Percentiles rank a stretch among this genome's conserved stretches.
Conservation (phyloP, 257 asterid genomes). For the Solanum medicagineum region DNA sequence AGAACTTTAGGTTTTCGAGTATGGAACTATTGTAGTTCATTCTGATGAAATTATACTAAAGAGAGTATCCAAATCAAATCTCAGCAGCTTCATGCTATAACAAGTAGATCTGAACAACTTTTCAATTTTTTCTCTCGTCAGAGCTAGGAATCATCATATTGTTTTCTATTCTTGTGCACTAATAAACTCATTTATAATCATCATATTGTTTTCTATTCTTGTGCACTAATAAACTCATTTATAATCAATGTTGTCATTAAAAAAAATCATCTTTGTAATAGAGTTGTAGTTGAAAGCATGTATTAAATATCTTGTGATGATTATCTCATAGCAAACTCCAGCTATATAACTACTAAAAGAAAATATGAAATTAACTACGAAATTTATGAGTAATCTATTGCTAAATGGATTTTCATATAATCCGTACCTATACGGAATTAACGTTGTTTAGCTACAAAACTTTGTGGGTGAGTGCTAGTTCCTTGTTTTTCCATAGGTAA, state of each 20-base stretch:
- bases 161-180: background rate
- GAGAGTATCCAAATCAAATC: background rate
- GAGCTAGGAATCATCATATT: background rate
- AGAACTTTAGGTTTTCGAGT: background rate
- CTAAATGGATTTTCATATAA: no score
- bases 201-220: background rate
- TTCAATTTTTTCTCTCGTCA: background rate
- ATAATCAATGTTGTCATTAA: no score
- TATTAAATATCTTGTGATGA: background rate
- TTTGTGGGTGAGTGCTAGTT: no score
- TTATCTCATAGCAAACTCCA: no score
- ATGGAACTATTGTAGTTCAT: background rate
- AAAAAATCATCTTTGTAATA: no score
- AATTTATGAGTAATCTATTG: no score
- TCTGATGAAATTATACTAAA: background rate
- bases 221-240: no score
- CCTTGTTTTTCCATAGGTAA: no score
- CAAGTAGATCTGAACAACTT: background rate
- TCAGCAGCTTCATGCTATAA: background rate
- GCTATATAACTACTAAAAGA: no score
- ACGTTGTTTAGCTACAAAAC: no score
- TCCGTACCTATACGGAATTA: no score
- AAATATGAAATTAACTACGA: no score
- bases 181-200: background rate
- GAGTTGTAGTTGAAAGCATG: background rate